phyloP scores from a whole-genome alignment of 164 flowering plant genomes.

The Vitis rotundifolia region DNA sequence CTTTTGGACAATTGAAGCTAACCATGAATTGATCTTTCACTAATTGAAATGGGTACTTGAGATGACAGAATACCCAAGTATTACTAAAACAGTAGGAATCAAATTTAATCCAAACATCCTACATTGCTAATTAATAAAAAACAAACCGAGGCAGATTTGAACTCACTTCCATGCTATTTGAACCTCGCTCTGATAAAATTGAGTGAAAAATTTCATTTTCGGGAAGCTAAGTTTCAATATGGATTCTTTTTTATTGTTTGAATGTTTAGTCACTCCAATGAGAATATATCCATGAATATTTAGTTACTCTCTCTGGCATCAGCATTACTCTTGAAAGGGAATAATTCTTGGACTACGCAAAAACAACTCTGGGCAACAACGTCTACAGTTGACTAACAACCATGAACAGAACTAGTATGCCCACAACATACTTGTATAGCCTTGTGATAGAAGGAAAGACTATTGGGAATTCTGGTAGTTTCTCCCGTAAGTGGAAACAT shows the following conservation, averaged over 20 bases:
- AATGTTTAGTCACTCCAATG: too few species aligned
- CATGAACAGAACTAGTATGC: neutral
- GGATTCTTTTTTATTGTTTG: too few species aligned
- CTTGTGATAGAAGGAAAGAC: slow-evolving; percentile 4
- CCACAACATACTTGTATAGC: neutral
- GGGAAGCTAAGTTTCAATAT: too few species aligned
- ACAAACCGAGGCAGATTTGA: neutral
- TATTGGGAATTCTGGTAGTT: slow-evolving; percentile 10
- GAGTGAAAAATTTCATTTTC: too few species aligned
- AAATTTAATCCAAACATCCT: too few species aligned
- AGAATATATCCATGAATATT: neutral
- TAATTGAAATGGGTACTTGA: neutral
- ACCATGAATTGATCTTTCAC: slow-evolving; percentile 8
- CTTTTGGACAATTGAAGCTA: neutral
- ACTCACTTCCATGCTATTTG: too few species aligned
- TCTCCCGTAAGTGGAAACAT: slow-evolving; percentile 9
- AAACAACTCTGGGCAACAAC: neutral
- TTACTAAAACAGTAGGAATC: neutral
- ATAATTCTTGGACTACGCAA: neutral
- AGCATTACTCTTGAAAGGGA: neutral
- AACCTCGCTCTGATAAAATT: too few species aligned
- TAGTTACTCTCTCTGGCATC: neutral
- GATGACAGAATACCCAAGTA: neutral
- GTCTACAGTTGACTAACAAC: neutral
- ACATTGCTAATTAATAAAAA: neutral